phyloP scores from a whole-genome alignment of 129 eudicot species.

The Flaveria bidentis region DNA sequence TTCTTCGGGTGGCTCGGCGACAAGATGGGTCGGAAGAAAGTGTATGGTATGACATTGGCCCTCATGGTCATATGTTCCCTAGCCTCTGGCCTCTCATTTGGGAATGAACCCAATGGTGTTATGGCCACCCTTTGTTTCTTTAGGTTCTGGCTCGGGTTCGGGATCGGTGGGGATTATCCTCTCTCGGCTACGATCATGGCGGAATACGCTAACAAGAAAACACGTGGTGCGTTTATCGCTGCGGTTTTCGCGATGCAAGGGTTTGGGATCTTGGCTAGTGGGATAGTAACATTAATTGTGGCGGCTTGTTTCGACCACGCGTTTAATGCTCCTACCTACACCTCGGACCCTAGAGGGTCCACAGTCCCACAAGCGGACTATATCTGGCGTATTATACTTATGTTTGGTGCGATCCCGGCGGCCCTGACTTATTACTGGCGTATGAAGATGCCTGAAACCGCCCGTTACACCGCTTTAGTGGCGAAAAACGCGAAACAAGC shows the following conservation, averaged over 20 bases:
- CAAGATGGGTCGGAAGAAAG: constrained; percentile 59
- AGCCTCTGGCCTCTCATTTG: constrained; percentile 58
- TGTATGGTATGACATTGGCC: constrained; percentile 52
- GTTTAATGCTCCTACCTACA: constrained; percentile 32
- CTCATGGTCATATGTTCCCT: constrained; percentile 55
- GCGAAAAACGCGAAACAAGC: constrained; percentile 60
- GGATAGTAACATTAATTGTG: constrained; percentile 40
- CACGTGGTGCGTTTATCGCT: constrained; percentile 63
- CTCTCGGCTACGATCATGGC: constrained; percentile 68
- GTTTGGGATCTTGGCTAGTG: constrained; percentile 52
- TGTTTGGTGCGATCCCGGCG: constrained; percentile 66
- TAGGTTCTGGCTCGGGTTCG: constrained; percentile 66
- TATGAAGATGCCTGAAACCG: constrained; percentile 71
- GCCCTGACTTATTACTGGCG: constrained; percentile 65
- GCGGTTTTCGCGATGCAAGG: constrained; percentile 74
- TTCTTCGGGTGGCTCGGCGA: constrained; percentile 72
- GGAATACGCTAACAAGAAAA: constrained; percentile 57
- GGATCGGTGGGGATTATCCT: constrained; percentile 68
- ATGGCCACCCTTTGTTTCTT: constrained; percentile 60
- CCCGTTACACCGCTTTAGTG: constrained; percentile 63
- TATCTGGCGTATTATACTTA: constrained; percentile 54
- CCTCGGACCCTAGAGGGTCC: constrained; percentile 21
- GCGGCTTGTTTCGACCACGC: constrained; percentile 47
- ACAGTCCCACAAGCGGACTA: constrained; percentile 47
- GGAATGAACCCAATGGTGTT: constrained; percentile 29